phyloP scores from a whole-genome alignment of 2,329 filamentous ascomycete genomes.

The Aspergillus udagawae region DNA sequence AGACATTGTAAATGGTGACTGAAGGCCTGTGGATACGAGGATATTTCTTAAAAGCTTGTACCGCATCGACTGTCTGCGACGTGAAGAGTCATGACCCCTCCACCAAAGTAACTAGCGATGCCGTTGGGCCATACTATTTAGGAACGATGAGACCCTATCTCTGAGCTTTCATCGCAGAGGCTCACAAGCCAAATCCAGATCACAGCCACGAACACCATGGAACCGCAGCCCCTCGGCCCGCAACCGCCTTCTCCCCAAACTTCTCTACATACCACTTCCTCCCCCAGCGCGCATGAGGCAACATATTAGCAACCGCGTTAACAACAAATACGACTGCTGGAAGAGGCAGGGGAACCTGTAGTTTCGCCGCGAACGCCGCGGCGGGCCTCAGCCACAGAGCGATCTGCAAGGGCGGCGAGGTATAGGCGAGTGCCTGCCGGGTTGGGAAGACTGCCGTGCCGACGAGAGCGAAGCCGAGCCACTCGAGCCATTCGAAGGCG shows the following conservation, averaged over 20 bases:
- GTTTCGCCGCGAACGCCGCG: conserved; percentile 22
- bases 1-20: not conserved
- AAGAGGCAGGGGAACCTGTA: conserved; percentile 51
- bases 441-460: conserved; percentile 34
- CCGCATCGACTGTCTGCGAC: not conserved
- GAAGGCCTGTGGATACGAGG: not conserved
- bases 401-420: conserved; percentile 22
- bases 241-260: conserved; percentile 81
- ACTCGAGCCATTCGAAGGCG: conserved; percentile 95
- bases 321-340: conserved; percentile 78
- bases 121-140: not conserved
- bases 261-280: conserved; percentile 80
- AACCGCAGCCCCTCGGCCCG: conserved; percentile 68
- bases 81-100: not conserved
- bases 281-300: conserved; percentile 77
- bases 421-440: not conserved
- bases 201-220: conserved; percentile 48
- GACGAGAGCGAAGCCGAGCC: conserved; percentile 77
- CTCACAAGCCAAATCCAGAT: conserved; percentile 2
- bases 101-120: not conserved
- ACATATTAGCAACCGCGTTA: conserved; percentile 86
- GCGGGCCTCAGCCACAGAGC: conserved; percentile 36
- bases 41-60: no score
- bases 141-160: not conserved
- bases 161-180: not conserved